These are phyloP conservation scores for Cokeromyces recurvatus DNA, from an alignment of 371 early-diverging fungal genomes.

Conservation along the genomic window DNA sequence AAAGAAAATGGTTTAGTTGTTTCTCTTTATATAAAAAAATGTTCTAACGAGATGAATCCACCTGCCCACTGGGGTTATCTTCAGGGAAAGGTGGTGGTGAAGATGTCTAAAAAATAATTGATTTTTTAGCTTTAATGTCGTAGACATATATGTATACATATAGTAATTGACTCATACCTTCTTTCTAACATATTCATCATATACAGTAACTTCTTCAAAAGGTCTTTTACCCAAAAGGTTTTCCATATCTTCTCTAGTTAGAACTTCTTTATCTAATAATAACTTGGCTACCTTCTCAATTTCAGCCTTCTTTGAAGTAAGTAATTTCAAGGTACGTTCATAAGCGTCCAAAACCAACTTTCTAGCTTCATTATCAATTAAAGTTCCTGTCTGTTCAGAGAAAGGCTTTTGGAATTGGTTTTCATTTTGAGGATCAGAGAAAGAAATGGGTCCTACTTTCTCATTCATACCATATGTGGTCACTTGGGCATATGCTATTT, in stretches of 20 bases:
- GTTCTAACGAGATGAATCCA: too few relatives aligned
- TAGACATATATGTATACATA: too few relatives aligned
- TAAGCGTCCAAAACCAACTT: slow-evolving; percentile 79
- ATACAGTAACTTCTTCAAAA: slow-evolving; percentile 73
- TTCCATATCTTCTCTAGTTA: slow-evolving; percentile 94
- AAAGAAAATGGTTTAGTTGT: too few relatives aligned
- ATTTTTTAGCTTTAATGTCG: too few relatives aligned
- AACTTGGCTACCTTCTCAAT: slow-evolving; percentile 93
- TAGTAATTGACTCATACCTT: too few relatives aligned
- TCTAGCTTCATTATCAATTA: slow-evolving; percentile 95
- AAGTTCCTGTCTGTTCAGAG: slow-evolving; percentile 88
- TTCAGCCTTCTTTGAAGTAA: slow-evolving; percentile 77
- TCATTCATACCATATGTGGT: slow-evolving; percentile 94
- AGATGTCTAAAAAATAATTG: slow-evolving; percentile 11
- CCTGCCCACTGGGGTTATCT: slow-evolving; percentile 15
- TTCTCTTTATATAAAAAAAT: too few relatives aligned
- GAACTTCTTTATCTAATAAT: slow-evolving; percentile 93
- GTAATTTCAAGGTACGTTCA: slow-evolving; percentile 69
- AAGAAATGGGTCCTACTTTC: slow-evolving; percentile 85
- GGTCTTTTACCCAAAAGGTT: slow-evolving; percentile 85
- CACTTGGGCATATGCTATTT: slow-evolving; percentile 95
- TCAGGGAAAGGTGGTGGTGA: slow-evolving; percentile 40
- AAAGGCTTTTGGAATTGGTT: slow-evolving; percentile 92
- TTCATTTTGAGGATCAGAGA: slow-evolving; percentile 69
- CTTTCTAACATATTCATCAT: slow-evolving; percentile 60